Evolutionary conservation across 2,329 filamentous ascomycete species (phyloP).

Genomic region (Microdochium nivale): DNA sequence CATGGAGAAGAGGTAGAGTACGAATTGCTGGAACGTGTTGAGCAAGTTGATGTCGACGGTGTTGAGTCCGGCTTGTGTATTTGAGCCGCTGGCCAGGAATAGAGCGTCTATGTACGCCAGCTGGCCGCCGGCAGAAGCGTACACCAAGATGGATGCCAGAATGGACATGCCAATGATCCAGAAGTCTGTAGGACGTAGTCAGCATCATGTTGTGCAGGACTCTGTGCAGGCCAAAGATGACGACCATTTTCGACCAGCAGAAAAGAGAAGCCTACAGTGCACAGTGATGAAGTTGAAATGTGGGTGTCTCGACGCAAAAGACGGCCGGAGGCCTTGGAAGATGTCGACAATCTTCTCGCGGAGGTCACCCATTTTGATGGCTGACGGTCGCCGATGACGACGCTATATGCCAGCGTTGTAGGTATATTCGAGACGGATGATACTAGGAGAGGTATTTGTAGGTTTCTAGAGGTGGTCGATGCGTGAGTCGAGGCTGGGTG

Average conservation of each 20-base stretch:
- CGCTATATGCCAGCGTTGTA: not conserved
- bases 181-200: conserved; percentile 43
- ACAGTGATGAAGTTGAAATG: conserved; percentile 75
- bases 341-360: conserved; percentile 25
- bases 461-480: not conserved
- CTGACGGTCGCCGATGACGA: not conserved
- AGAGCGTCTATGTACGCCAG: conserved; percentile 79
- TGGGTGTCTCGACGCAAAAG: conserved; percentile 51
- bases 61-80: conserved; percentile 91
- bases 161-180: conserved; percentile 72
- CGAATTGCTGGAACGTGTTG: conserved; percentile 64
- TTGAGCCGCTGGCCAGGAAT: conserved; percentile 76
- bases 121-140: conserved; percentile 44
- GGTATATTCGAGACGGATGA: not conserved
- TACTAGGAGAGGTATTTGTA: not conserved
- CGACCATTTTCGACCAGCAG: too few relatives aligned
- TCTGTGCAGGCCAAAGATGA: not conserved
- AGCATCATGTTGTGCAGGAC: not conserved
- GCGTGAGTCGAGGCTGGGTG: not conserved
- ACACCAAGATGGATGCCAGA: conserved; percentile 70
- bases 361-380: not conserved
- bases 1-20: conserved; percentile 64
- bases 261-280: conserved; percentile 52
- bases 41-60: conserved; percentile 61
- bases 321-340: conserved; percentile 42